Base-by-base conservation (phyloP, 1,284 basidiomycete genomes). In the Fomitopsis betulina region DNA sequence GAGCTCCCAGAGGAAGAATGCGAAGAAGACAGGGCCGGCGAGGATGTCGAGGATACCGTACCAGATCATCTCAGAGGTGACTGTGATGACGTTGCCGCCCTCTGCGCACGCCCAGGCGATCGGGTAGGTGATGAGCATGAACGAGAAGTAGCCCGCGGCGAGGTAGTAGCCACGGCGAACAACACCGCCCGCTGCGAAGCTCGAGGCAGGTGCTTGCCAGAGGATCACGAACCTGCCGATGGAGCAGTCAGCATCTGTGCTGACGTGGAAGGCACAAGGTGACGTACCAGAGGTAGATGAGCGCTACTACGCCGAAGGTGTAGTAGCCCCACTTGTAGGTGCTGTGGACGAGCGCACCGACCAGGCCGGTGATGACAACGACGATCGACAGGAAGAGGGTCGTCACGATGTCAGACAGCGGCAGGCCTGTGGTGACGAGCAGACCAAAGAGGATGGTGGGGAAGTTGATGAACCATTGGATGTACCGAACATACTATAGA, bases 21-120 rank as follows among this genome's bases (percentile, higher is more conserved):
- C 35, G 19, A 75, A 63, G 66, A 78, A 81, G 57, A 79, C 66
- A 2, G 80, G 80, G 58, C 79, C 83, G 58, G 80, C 74, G 60
- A 85, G 55, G n/a, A 85, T 56, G 65, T 86, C 84, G 52, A 86
- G 75, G 54, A 83, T 71, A 59, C 82, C 83, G 67, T 84, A 85
- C 70, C 81, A 84, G 57, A 80, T 69, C 75, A 76, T 76, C 65
- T 75, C 78, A 55, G 68, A 68, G 33, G 73, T 71, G 12, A 76
- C 73, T 0, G 68, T 63, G 61, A 81, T 80, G 35, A 67, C 70
- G 64, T 82, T 77, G 15, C 72, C 67, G 10, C 79, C 79, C 57
- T 81, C 79, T 0, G 73, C 72, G 12, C 77, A 64, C 35, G 74
- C 78, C 77, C 79, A 80, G 40, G 66, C 70, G 54, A 76, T 70